These are phyloP conservation scores for Pseudozyma pruni DNA, from an alignment of 1,284 basidiomycete species.

Conservation along the genomic window DNA sequence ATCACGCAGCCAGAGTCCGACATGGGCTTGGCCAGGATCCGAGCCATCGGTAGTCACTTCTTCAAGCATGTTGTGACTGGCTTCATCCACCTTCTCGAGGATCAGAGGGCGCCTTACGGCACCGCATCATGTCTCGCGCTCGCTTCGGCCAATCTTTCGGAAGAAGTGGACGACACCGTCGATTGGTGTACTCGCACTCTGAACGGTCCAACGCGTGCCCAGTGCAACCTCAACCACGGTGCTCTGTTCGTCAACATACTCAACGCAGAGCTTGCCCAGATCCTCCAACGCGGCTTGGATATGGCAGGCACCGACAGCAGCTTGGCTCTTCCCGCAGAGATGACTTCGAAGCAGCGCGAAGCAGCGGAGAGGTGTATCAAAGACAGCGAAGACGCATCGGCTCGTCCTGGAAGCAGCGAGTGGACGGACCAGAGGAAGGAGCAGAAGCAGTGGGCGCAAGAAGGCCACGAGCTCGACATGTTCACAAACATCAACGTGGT, in stretches of 20 bases:
- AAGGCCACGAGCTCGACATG: constrained; percentile 14
- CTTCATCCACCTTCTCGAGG: constrained; percentile 33
- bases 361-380: not conserved
- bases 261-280: constrained; percentile 20
- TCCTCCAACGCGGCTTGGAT: constrained; percentile 17
- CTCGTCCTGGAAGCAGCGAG: not conserved
- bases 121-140: constrained; percentile 19
- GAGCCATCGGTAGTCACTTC: constrained; percentile 30
- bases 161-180: constrained; percentile 27
- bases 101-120: constrained; percentile 18
- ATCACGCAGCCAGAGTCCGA: constrained; percentile 16
- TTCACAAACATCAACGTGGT: constrained; percentile 30
- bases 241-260: constrained; percentile 30
- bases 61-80: constrained; percentile 40
- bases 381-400: too few relatives aligned
- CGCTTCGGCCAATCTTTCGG: constrained; percentile 11
- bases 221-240: constrained; percentile 17
- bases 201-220: not conserved
- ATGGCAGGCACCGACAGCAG: constrained; percentile 17
- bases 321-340: constrained; percentile 14
- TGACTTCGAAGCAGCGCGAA: not conserved
- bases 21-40: constrained; percentile 18
- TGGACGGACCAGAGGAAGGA: constrained; percentile 8
- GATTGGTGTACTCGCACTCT: constrained; percentile 12
- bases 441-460: constrained; percentile 15